Base-by-base conservation (phyloP, 768 basidiomycete genomes). In the Russula olivacea region DNA sequence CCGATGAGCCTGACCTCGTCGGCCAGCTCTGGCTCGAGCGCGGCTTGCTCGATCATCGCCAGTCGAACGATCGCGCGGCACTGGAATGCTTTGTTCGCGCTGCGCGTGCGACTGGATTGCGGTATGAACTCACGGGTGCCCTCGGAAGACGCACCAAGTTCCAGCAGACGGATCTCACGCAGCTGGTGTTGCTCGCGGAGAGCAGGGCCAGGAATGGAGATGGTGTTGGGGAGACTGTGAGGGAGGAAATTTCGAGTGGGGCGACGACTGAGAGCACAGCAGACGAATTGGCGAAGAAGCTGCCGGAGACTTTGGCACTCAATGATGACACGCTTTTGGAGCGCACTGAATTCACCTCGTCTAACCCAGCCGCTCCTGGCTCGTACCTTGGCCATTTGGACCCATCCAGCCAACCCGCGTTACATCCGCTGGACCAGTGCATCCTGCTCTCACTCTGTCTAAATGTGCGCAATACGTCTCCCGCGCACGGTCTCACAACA, bases 251-350 rank as follows among this genome's bases (percentile, higher is more conserved):
- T 7, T 63, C 57, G 19, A 45, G 53, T 49, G 61, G 54, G 30
- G 59, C 45, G 54, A 69, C 45, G 54, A 69, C 91, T 32, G 92
- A 94, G 25, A n/a, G 84, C 89, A 72, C 85, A 5, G 19, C 87
- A 23, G 62, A 58, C 30, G 55, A 63, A 14, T 45, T 53, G 58
- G 45, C 52, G 40, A 63, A 63, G 34, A 61, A 54, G 57, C 68
- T 93, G 30, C 94, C 96, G n/a, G 85, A 91, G 73, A 86, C 88
- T 4, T 74, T 98, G 30, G 77, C 80, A 2, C 80, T 98, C 52
- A 96, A 98, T 73, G 97, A 98, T 73, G 97, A 99, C 74, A 98
- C 95, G 0, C 81, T 99, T 19, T 81, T 99, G 45, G 97, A 99
- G 75, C 86, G 89, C 68, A 98, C 96, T 0, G 83, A 89, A 70